phyloP scores from a whole-genome alignment of 768 basidiomycete species.

The Boletellus emodensis region DNA sequence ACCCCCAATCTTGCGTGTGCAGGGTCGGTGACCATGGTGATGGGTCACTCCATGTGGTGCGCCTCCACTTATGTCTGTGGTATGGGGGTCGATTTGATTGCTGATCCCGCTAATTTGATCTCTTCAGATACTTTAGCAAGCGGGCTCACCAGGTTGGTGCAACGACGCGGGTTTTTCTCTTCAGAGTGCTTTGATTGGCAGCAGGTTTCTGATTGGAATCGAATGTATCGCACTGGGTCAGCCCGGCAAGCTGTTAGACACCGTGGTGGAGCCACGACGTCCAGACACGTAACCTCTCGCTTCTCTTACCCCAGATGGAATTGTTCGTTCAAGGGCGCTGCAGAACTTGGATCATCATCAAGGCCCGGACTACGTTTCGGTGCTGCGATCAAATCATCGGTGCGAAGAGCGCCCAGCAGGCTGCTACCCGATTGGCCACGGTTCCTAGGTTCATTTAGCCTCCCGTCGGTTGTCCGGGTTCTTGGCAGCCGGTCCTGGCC shows the following conservation, averaged over 20 bases:
- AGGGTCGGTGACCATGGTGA: not conserved
- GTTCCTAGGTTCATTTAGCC: not conserved
- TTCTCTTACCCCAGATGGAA: no score
- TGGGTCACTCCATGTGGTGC: not conserved
- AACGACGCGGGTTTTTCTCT: conserved; percentile 2
- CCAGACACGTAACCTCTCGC: not conserved
- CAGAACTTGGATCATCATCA: no score
- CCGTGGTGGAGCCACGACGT: conserved; percentile 1
- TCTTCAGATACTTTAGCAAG: not conserved
- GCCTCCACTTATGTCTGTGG: no score
- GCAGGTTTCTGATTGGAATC: not conserved
- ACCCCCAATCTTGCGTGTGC: not conserved
- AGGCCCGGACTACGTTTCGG: not conserved
- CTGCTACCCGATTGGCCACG: conserved; percentile 8
- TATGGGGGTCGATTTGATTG: no score
- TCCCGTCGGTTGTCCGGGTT: conserved; percentile 1
- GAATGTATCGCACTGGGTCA: conserved; percentile 12
- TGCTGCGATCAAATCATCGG: not conserved
- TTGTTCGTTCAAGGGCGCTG: not conserved
- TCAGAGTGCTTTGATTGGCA: not conserved
- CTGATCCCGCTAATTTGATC: no score
- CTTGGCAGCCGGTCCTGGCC: not conserved
- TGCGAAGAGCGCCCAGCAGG: not conserved
- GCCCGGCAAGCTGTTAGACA: conserved; percentile 9
- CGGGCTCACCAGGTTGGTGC: not conserved